These are phyloP conservation scores for Podospora pseudoanserina DNA, from an alignment of 495 filamentous ascomycete genomes.

Conservation along the genomic window DNA sequence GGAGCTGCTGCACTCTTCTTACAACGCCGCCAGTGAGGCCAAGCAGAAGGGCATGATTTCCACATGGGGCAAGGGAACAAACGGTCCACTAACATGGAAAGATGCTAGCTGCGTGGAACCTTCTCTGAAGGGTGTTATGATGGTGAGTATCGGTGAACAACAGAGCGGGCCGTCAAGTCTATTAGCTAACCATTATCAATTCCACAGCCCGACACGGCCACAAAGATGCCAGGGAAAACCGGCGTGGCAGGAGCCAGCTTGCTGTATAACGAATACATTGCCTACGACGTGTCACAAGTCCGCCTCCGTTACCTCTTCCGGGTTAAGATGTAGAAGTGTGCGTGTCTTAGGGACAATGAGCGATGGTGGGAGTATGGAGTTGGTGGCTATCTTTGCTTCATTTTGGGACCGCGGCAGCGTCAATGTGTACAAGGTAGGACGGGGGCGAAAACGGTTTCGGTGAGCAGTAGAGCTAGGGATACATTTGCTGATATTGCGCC, in stretches of 20 bases:
- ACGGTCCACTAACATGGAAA: constrained; percentile 65
- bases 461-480: too few species aligned
- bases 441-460: too few species aligned
- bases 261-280: constrained; percentile 70
- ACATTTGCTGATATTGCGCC: too few species aligned
- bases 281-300: constrained; percentile 75
- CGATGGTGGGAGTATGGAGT: background rate
- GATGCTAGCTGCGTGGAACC: constrained; percentile 65
- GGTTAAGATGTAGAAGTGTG: constrained; percentile 45
- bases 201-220: constrained; percentile 43
- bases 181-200: constrained; percentile 10
- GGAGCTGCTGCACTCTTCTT: constrained; percentile 49
- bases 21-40: constrained; percentile 59
- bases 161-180: background rate
- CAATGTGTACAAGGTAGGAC: too few species aligned
- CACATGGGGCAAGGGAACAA: constrained; percentile 62
- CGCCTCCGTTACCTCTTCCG: constrained; percentile 73
- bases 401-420: too few species aligned
- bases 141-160: constrained; percentile 41
- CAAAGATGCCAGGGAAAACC: constrained; percentile 37
- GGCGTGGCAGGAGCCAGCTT: constrained; percentile 35
- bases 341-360: background rate
- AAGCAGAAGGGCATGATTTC: constrained; percentile 56
- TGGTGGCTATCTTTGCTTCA: background rate
- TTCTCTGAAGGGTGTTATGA: constrained; percentile 59